Percentiles rank a stretch among this genome's conserved stretches.
Evolutionary conservation across 768 basidiomycete species (phyloP).

Genomic region (Tricholoma matsutake): DNA sequence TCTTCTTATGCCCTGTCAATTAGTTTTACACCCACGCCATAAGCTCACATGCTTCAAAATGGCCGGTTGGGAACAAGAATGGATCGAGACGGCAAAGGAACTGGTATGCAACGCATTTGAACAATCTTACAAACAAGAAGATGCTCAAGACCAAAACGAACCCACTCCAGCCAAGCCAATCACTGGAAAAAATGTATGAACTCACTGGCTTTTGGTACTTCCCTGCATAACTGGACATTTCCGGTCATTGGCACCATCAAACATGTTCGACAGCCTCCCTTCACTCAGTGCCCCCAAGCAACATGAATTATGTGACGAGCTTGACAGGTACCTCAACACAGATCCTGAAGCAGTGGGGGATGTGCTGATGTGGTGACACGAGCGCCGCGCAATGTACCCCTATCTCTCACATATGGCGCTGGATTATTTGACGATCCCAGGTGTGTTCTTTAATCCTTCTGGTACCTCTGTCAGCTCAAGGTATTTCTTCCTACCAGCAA

Average conservation of each 20-base stretch:
- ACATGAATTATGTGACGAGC: slow-evolving; percentile 10
- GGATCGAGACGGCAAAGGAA: slow-evolving; percentile 20
- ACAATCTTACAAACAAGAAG: neutral
- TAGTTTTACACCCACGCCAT: slow-evolving; percentile 21
- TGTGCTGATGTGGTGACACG: slow-evolving; percentile 26
- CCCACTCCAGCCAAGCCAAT: too few relatives aligned
- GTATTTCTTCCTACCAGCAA: neutral
- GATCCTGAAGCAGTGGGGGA: slow-evolving; percentile 21
- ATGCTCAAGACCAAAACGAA: neutral
- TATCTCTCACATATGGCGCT: slow-evolving; percentile 29
- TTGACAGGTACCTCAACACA: slow-evolving; percentile 28
- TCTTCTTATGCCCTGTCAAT: too few relatives aligned
- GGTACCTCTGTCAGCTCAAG: neutral
- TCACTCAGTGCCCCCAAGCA: too few relatives aligned
- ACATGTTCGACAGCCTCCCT: neutral
- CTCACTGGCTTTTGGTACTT: slow-evolving; percentile 13
- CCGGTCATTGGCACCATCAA: slow-evolving; percentile 4
- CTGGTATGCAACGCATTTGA: slow-evolving; percentile 20
- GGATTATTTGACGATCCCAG: slow-evolving; percentile 25
- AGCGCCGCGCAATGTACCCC: slow-evolving; percentile 18
- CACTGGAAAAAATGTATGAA: slow-evolving; percentile 23
- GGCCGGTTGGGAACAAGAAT: slow-evolving; percentile 22
- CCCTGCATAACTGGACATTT: too few relatives aligned
- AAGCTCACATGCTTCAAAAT: slow-evolving; percentile 31
- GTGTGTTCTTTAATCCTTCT: slow-evolving; percentile 6